These are phyloP conservation scores for Gigaspora rosea DNA, from an alignment of 192 early-diverging fungal species.

Conservation along the genomic window DNA sequence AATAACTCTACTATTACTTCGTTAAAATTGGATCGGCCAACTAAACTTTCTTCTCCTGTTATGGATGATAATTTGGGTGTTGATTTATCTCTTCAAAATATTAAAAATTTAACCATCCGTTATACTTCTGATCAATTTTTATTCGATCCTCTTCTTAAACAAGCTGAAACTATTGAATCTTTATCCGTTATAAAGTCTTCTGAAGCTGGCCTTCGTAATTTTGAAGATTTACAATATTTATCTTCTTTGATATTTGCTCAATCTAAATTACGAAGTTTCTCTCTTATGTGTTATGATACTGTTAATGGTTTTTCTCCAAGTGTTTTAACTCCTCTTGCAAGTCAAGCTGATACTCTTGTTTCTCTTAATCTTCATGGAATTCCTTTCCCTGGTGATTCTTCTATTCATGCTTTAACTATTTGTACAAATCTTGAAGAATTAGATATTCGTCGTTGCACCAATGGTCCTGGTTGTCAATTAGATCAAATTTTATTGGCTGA, in stretches of 20 bases:
- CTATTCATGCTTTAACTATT: not conserved
- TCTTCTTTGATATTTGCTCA: constrained; percentile 17
- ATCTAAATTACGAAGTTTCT: not conserved
- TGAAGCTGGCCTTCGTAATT: not conserved
- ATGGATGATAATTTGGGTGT: not conserved
- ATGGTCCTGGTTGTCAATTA: not conserved
- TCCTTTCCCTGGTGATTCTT: constrained; percentile 2
- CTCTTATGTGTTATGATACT: constrained; percentile 6
- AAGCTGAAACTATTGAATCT: not conserved
- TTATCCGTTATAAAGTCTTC: constrained; percentile 11
- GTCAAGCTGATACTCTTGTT: constrained; percentile 5
- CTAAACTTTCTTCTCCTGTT: not conserved
- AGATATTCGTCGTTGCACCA: constrained; percentile 1
- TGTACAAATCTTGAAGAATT: constrained; percentile 18
- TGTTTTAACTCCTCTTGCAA: constrained; percentile 18
- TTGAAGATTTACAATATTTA: constrained; percentile 7
- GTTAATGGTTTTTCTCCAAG: constrained; percentile 11
- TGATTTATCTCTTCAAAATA: constrained; percentile 6
- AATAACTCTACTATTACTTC: not conserved
- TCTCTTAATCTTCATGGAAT: constrained; percentile 11
- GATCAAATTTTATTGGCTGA: not conserved
- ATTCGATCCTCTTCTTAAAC: constrained; percentile 7
- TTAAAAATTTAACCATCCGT: constrained; percentile 11
- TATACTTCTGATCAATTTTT: not conserved
- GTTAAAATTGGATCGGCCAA: constrained; percentile 8